Evolutionary conservation across 208 protist genomes (phyloP), one percentile per base, ranked within the genome.

Genomic region (Novymonas esmeraldas): DNA sequence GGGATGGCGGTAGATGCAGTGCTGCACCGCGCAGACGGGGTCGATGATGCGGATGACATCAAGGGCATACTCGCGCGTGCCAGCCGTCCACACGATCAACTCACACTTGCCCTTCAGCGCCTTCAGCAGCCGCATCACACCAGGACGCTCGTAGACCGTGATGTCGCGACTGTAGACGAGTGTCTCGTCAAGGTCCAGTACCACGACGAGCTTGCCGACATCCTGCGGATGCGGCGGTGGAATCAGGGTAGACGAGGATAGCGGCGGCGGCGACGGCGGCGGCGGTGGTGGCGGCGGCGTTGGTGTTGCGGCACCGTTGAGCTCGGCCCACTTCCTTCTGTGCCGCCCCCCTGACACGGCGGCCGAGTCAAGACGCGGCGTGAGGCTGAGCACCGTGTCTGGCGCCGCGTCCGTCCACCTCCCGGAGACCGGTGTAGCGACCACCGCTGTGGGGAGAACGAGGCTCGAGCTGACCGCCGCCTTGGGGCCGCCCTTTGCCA

Each of bases 161-260:
- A 58, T 64, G 33, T 87, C 66, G n/a, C 91, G 78, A 55, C 91
- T 91, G 55, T 79, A 84, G 28, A 96, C 89, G 9, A 96, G 80
- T 24, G 91, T 97, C 75, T 95, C 92, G 54, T 95, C 92, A 6
- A 97, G 78, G 70, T 95, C 89, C n/a, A 95, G 59, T 9, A 97
- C 92, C 31, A 95, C 85, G 4, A 89, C 89, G 22, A 95, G 74
- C 50, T 90, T 93, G 13, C 78, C 82, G n/a, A 67, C 78, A 59
- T 89, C 81, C 64, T 76, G 49, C 29, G 58, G 48, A 18, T 57
- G 67, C 20, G 71, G 61, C 0, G 87, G 74, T 22, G 87, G 87
- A 51, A 93, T 83, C 38, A 93, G 78, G 45, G 65, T 69, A 11
- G 45, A 48, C n/a, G 55, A 64, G 10, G 58, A 52, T 20, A 67